Base-by-base conservation (phyloP, 108 stramenopile species). In the Epithemia pelagica region DNA sequence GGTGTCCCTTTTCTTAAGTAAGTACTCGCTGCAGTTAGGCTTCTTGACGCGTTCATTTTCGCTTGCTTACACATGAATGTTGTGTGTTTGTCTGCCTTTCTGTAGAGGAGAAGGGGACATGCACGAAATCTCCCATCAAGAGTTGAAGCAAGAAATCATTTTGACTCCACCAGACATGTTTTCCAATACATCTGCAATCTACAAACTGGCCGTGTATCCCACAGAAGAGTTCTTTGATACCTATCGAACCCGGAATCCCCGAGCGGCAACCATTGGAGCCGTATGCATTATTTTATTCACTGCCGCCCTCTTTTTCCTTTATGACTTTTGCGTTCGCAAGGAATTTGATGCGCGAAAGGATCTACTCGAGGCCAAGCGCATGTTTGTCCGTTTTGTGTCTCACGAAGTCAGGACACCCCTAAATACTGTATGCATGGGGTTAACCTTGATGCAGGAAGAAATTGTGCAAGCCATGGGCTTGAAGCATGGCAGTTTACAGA, bases 371-470 rank as follows among this genome's bases (percentile, higher is more conserved):
- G 78, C 78, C 20, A 82, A 78, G 61, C 74, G 81, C 21, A 54
- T 53, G 29, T 82, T 78, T 55, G 71, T 82, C 5, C 66, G 78
- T 28, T 82, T 73, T 69, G 72, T 82, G 2, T 82, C 81, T 21
- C 80, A 81, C 59, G 74, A 75, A 46, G 78, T 82, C 7, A 70
- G 81, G 27, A 78, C 78, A 8, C 81, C 81, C 0, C 68, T 82
- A n/a, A 82, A 82, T 59, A 59, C 81, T 18, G 72, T 76, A 22
- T 73, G 73, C 29, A 82, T 82, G 78, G 81, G 81, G 8, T 52
- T 78, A 1, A 58, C 54, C 18, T 58, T 82, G 30, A 53, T 82
- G 20, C 68, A 76, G 28, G 55, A 68, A 15, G 78, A 78, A n/a
- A 2, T 78, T n/a, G 52, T 62, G 2, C 58, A 58, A 1, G 37